Evolutionary conservation across 306 rosid species (phyloP).

Genomic region (Medicago ruthenica): DNA sequence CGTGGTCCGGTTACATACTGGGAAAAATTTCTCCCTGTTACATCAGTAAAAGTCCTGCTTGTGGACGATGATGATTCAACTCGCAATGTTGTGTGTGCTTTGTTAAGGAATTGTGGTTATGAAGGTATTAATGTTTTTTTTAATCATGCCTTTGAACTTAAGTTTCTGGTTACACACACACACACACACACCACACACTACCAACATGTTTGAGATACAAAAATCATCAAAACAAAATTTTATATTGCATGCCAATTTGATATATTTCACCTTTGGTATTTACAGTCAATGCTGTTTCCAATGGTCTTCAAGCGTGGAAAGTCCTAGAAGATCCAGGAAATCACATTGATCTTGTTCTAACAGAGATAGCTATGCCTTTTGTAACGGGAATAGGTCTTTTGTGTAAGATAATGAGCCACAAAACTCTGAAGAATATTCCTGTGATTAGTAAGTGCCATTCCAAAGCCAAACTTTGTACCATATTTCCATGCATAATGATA

Average conservation of each 20-base stretch:
- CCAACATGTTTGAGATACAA: slow-evolving; percentile 8
- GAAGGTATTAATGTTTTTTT: slow-evolving; percentile 57
- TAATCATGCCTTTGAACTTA: slow-evolving; percentile 22
- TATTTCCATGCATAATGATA: slow-evolving; percentile 24
- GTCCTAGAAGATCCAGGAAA: slow-evolving; percentile 56
- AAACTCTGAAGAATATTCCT: slow-evolving; percentile 62
- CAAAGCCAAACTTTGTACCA: slow-evolving; percentile 32
- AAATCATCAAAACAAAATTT: background rate
- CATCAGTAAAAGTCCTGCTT: slow-evolving; percentile 66
- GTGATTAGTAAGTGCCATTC: slow-evolving; percentile 69
- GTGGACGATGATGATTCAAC: slow-evolving; percentile 75
- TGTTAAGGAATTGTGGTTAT: slow-evolving; percentile 65
- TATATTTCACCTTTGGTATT: slow-evolving; percentile 39
- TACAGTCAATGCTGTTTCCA: slow-evolving; percentile 67
- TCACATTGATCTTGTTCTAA: slow-evolving; percentile 60
- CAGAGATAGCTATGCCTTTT: slow-evolving; percentile 72
- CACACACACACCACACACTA: too few species aligned
- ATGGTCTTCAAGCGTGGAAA: slow-evolving; percentile 73
- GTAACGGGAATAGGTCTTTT: slow-evolving; percentile 70
- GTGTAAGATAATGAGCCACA: slow-evolving; percentile 67
- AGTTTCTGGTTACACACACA: slow-evolving; percentile 7
- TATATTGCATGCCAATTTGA: background rate
- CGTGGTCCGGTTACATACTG: slow-evolving; percentile 51
- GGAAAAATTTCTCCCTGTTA: slow-evolving; percentile 66
- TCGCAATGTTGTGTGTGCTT: slow-evolving; percentile 67